Conservation (phyloP, 2,329 filamentous ascomycete species). For the Fusarium torulosum region DNA sequence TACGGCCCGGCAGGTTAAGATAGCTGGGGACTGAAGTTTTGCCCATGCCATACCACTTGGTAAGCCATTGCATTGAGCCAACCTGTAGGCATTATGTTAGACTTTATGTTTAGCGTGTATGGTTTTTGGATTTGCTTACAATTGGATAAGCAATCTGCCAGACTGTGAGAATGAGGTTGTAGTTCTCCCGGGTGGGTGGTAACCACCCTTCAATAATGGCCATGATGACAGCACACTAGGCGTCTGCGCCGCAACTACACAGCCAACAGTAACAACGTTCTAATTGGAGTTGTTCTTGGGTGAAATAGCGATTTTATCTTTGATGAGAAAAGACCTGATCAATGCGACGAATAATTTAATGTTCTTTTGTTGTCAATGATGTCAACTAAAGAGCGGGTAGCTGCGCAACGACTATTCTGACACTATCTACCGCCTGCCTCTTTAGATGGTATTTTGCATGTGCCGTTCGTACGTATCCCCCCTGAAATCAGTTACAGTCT, state of each 20-base stretch:
- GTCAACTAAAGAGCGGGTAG: slow-evolving; percentile 30
- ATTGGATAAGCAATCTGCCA: slow-evolving; percentile 68
- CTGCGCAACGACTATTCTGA: slow-evolving; percentile 42
- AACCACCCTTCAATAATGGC: slow-evolving; percentile 66
- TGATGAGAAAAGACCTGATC: background rate
- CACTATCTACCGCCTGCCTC: slow-evolving; percentile 43
- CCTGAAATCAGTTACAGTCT: no score
- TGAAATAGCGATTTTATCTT: background rate
- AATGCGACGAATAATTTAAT: slow-evolving; percentile 2
- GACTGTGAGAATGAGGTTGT: slow-evolving; percentile 62
- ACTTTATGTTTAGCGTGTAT: slow-evolving; percentile 1
- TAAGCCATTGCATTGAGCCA: slow-evolving; percentile 78
- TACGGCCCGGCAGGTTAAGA: slow-evolving; percentile 88
- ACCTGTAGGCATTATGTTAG: slow-evolving; percentile 63
- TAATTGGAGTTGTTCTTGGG: no score
- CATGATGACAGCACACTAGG: slow-evolving; percentile 51
- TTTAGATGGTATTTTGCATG: background rate
- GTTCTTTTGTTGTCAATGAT: slow-evolving; percentile 34
- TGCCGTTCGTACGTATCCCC: background rate
- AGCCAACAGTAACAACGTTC: background rate
- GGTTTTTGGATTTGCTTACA: slow-evolving; percentile 54
- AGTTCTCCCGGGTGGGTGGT: slow-evolving; percentile 70
- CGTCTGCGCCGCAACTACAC: slow-evolving; percentile 1
- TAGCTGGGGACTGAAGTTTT: slow-evolving; percentile 83
- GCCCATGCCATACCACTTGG: slow-evolving; percentile 89